phyloP scores from a whole-genome alignment of 441 rosid species.

The Cnidoscolus chayamansa region DNA sequence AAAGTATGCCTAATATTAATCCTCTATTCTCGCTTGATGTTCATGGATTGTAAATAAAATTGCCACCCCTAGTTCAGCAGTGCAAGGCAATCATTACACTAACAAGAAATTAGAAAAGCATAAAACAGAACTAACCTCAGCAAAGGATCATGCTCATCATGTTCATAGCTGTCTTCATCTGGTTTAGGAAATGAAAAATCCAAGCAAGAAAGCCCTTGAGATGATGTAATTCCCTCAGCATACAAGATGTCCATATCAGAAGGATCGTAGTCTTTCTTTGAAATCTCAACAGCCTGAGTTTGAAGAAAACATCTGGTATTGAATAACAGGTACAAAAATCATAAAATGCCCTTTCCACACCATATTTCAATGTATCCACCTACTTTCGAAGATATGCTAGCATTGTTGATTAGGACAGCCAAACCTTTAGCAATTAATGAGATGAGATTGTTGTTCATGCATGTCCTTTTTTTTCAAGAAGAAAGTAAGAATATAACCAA shows the following conservation, averaged over 20 bases:
- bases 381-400: not conserved
- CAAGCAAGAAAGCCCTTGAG: slow-evolving; percentile 81
- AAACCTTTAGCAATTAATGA: not conserved
- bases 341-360: slow-evolving; percentile 7
- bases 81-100: not conserved
- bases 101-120: slow-evolving; percentile 2
- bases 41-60: too few species aligned
- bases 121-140: slow-evolving; percentile 40
- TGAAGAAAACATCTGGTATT: slow-evolving; percentile 12
- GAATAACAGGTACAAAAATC: not conserved
- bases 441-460: not conserved
- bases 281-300: slow-evolving; percentile 68
- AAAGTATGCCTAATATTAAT: too few species aligned
- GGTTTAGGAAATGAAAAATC: slow-evolving; percentile 77
- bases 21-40: too few species aligned
- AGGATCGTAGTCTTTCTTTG: slow-evolving; percentile 78
- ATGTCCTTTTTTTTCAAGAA: not conserved
- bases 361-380: not conserved
- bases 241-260: slow-evolving; percentile 86
- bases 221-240: slow-evolving; percentile 86
- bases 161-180: slow-evolving; percentile 38
- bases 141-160: slow-evolving; percentile 36
- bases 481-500: not conserved
- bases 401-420: not conserved
- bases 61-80: not conserved